Percentiles rank a stretch among this genome's conserved stretches.
Conservation (phyloP, 2,329 filamentous ascomycete species). For the Hysterium pulicare region DNA sequence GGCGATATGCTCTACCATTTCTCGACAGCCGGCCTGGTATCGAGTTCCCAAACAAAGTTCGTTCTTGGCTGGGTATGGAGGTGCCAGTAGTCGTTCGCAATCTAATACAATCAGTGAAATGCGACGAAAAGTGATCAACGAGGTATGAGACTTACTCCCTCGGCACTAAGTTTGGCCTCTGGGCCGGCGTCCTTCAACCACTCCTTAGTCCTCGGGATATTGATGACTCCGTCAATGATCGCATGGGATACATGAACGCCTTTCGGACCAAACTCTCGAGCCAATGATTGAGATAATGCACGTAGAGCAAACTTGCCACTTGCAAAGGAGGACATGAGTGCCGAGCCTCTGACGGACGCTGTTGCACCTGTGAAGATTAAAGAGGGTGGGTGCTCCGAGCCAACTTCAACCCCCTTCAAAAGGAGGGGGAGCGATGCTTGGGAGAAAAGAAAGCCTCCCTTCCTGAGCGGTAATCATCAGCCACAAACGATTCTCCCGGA, state of each 20-base stretch:
- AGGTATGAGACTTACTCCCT: constrained; percentile 58
- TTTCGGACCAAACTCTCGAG: constrained; percentile 78
- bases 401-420: constrained; percentile 54
- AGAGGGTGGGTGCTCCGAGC: constrained; percentile 64
- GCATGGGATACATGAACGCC: constrained; percentile 81
- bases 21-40: constrained; percentile 76
- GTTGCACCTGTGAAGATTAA: constrained; percentile 87
- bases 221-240: constrained; percentile 81
- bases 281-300: constrained; percentile 70
- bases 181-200: constrained; percentile 54
- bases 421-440: constrained; percentile 69
- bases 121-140: constrained; percentile 1
- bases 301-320: constrained; percentile 77
- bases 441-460: constrained; percentile 73
- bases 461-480: constrained; percentile 36
- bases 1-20: constrained; percentile 62
- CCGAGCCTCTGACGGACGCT: constrained; percentile 70
- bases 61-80: constrained; percentile 77
- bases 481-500: not conserved
- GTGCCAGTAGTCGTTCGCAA: constrained; percentile 83
- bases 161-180: constrained; percentile 69
- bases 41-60: constrained; percentile 77
- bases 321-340: constrained; percentile 68
- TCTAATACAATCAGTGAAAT: constrained; percentile 48
- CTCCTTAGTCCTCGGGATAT: constrained; percentile 68